These are phyloP conservation scores for Cucumis cinereus DNA, from an alignment of 306 rosid species.

Conservation along the genomic window DNA sequence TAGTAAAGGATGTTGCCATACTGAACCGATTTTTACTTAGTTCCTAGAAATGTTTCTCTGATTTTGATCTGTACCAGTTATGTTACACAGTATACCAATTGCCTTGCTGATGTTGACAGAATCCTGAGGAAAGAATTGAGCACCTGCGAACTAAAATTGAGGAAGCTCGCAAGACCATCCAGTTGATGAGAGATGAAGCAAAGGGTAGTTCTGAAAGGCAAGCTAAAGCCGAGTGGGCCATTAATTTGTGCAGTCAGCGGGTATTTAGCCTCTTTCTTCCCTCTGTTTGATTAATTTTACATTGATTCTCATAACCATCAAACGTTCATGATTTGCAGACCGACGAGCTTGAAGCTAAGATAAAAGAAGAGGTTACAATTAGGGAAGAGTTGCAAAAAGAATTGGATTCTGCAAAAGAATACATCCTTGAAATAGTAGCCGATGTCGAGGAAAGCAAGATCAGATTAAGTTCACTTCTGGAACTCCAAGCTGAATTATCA, in stretches of 20 bases:
- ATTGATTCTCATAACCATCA: not conserved
- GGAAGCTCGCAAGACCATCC: slow-evolving; percentile 31
- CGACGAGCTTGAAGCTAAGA: slow-evolving; percentile 32
- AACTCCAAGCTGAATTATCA: slow-evolving; percentile 45
- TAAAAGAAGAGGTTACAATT: slow-evolving; percentile 24
- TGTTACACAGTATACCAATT: not conserved
- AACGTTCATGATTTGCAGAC: slow-evolving; percentile 18
- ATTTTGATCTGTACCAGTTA: not conserved
- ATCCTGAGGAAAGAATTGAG: slow-evolving; percentile 29
- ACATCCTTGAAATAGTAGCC: slow-evolving; percentile 14
- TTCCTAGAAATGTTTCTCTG: not conserved
- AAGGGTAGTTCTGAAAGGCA: slow-evolving; percentile 30
- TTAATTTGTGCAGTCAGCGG: slow-evolving; percentile 43
- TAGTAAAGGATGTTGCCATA: not conserved
- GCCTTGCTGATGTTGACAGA: slow-evolving; percentile 17
- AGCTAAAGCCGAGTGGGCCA: slow-evolving; percentile 61
- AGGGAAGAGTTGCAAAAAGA: slow-evolving; percentile 29
- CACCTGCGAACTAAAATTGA: slow-evolving; percentile 20
- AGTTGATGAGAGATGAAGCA: slow-evolving; percentile 39
- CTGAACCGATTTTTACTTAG: not conserved
- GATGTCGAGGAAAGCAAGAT: slow-evolving; percentile 42
- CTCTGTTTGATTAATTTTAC: not conserved
- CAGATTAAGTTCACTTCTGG: slow-evolving; percentile 26
- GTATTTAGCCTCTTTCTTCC: slow-evolving; percentile 15
- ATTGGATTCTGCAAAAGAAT: slow-evolving; percentile 25